These are phyloP conservation scores for Mycosphaerella arachidis DNA, from an alignment of 2,329 filamentous ascomycete genomes.

Conservation along the genomic window DNA sequence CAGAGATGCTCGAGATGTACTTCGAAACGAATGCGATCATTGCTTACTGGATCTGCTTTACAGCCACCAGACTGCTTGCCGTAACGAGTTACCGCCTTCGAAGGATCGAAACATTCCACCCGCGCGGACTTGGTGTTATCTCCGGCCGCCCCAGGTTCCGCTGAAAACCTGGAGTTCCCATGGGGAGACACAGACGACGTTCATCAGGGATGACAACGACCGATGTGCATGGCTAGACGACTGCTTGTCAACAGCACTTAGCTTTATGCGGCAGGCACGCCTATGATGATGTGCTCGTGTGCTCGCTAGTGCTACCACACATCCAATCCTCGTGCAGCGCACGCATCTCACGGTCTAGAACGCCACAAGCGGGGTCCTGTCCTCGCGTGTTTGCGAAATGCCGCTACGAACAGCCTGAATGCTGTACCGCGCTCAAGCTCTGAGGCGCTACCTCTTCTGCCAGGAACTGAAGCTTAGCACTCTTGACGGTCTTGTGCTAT, in stretches of 20 bases:
- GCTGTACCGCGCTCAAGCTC: neutral
- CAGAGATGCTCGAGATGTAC: neutral
- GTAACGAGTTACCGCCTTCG: neutral
- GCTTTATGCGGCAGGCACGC: neutral
- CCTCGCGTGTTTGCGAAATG: neutral
- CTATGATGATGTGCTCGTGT: neutral
- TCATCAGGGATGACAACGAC: neutral
- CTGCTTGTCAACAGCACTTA: neutral
- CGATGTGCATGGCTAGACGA: neutral
- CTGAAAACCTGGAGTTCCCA: neutral
- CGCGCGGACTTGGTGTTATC: neutral
- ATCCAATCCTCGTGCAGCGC: neutral
- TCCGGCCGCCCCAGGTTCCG: neutral
- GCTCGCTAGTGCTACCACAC: neutral
- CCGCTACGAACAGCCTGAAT: neutral
- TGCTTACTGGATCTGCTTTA: neutral
- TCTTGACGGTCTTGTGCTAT: neutral
- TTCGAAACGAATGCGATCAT: neutral
- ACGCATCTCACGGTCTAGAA: neutral
- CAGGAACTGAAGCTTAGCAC: constrained; percentile 1
- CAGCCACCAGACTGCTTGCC: neutral
- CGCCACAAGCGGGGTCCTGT: neutral
- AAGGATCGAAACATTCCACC: neutral
- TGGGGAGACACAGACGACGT: neutral
- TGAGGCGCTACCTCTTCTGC: neutral